A percentile compares a stretch with the other conserved stretches of the same genome.
phyloP scores from a whole-genome alignment of 768 basidiomycete genomes.

The Porpolomopsis calyptriformis region DNA sequence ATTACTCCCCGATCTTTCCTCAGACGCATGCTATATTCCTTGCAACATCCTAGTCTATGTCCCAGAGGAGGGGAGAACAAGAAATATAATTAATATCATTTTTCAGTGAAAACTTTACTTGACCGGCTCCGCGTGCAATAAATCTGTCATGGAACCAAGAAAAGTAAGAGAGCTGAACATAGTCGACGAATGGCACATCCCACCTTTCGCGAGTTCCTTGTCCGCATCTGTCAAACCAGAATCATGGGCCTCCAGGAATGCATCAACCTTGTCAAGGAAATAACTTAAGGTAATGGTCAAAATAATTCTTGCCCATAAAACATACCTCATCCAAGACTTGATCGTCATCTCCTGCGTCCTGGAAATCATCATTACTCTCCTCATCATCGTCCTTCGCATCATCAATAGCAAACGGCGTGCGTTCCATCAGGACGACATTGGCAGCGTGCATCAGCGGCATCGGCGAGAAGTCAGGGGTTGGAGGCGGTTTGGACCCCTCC shows the following conservation, averaged over 20 bases:
- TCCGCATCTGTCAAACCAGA: conserved; percentile 74
- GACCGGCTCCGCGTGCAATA: conserved; percentile 51
- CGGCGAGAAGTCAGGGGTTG: conserved; percentile 37
- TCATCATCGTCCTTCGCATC: conserved; percentile 81
- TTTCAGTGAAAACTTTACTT: no score
- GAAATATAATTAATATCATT: no score
- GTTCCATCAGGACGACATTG: conserved; percentile 77
- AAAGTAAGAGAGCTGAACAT: no score
- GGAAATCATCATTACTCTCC: conserved; percentile 50
- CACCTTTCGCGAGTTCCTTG: conserved; percentile 67
- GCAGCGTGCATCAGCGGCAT: conserved; percentile 65
- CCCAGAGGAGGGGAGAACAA: no score
- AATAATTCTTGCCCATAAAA: conserved; percentile 6
- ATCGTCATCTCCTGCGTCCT: conserved; percentile 51
- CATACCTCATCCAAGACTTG: conserved; percentile 83
- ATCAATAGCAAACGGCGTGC: conserved; percentile 95
- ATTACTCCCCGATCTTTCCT: neutral
- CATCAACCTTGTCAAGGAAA: conserved; percentile 53
- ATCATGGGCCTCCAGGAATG: conserved; percentile 91
- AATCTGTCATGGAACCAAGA: no score
- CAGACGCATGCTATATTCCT: neutral
- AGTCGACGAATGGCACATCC: conserved; percentile 16
- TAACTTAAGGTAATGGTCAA: conserved; percentile 6
- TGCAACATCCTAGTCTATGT: neutral
- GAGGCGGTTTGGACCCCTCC: conserved; percentile 26